These are phyloP conservation scores for Tetrahymena borealis DNA, from an alignment of 73 alveolate genomes.

Conservation along the genomic window DNA sequence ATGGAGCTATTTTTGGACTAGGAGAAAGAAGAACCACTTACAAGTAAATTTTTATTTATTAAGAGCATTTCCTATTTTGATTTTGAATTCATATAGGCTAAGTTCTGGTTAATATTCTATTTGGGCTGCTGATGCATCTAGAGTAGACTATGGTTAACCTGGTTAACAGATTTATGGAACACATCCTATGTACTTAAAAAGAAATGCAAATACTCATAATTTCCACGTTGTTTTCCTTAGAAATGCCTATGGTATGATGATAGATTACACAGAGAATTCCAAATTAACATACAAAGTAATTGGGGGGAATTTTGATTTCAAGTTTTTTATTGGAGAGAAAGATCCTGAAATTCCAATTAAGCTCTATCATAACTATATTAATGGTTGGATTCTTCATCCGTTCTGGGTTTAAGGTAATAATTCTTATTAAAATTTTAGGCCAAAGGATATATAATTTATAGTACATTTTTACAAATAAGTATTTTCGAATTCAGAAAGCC, in stretches of 20 bases:
- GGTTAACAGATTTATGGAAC: slow-evolving; percentile 18
- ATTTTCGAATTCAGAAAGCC: too few relatives aligned
- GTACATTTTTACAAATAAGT: too few relatives aligned
- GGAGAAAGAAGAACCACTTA: slow-evolving; percentile 35
- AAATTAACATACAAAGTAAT: slow-evolving; percentile 20
- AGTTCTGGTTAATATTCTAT: slow-evolving; percentile 29
- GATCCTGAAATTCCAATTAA: slow-evolving; percentile 29
- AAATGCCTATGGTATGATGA: slow-evolving; percentile 16
- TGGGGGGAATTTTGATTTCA: slow-evolving; percentile 36
- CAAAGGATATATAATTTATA: background rate
- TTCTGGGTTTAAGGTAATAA: slow-evolving; percentile 62
- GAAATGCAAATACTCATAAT: background rate
- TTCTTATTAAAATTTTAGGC: background rate
- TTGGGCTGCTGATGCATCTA: slow-evolving; percentile 34
- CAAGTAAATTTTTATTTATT: too few relatives aligned
- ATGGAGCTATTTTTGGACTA: background rate
- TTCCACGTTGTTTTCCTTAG: slow-evolving; percentile 15
- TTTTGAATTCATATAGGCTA: too few relatives aligned
- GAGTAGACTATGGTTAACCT: slow-evolving; percentile 15
- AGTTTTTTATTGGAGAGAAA: slow-evolving; percentile 9
- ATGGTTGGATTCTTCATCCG: slow-evolving; percentile 64
- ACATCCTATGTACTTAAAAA: slow-evolving; percentile 37
- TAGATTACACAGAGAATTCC: background rate
- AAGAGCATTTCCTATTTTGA: too few relatives aligned
- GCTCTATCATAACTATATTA: slow-evolving; percentile 36